phyloP scores from a whole-genome alignment of 495 filamentous ascomycete species.

The Hypomontagnella submonticulosa region DNA sequence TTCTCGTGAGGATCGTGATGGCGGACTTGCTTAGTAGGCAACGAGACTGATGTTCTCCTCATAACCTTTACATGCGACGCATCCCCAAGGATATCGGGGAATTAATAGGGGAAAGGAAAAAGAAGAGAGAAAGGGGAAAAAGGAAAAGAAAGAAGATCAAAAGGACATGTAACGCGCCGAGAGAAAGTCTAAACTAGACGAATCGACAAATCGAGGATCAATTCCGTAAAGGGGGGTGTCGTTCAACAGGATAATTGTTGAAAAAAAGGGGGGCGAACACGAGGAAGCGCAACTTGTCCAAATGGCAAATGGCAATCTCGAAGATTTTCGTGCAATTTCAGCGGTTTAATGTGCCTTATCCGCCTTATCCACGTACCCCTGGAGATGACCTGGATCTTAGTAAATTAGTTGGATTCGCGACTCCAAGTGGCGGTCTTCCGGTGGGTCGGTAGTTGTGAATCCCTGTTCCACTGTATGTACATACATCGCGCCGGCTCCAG shows the following conservation, averaged over 20 bases:
- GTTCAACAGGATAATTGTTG: slow-evolving; percentile 36
- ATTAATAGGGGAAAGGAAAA: slow-evolving; percentile 14
- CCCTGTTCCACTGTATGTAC: background rate
- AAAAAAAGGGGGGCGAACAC: slow-evolving; percentile 27
- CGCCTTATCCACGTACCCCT: slow-evolving; percentile 9
- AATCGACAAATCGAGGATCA: slow-evolving; percentile 27
- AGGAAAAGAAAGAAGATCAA: slow-evolving; percentile 12
- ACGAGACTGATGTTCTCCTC: slow-evolving; percentile 68
- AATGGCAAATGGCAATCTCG: slow-evolving; percentile 29
- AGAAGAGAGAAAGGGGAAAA: slow-evolving; percentile 10
- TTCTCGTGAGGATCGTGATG: slow-evolving; percentile 70
- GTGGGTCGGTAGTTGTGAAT: slow-evolving; percentile 18
- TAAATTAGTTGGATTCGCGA: slow-evolving; percentile 21
- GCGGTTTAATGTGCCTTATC: slow-evolving; percentile 16
- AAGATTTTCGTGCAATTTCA: slow-evolving; percentile 44
- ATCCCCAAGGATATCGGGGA: slow-evolving; percentile 43
- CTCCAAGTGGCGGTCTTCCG: slow-evolving; percentile 5
- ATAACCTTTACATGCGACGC: slow-evolving; percentile 53
- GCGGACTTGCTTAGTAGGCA: slow-evolving; percentile 66
- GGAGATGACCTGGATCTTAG: slow-evolving; percentile 4
- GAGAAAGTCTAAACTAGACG: slow-evolving; percentile 20
- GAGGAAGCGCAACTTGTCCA: slow-evolving; percentile 38
- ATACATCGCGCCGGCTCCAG: background rate
- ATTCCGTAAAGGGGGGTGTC: slow-evolving; percentile 31
- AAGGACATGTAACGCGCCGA: slow-evolving; percentile 16